These are phyloP conservation scores for Lithohypha guttulata DNA, from an alignment of 2,329 filamentous ascomycete species.

Conservation along the genomic window DNA sequence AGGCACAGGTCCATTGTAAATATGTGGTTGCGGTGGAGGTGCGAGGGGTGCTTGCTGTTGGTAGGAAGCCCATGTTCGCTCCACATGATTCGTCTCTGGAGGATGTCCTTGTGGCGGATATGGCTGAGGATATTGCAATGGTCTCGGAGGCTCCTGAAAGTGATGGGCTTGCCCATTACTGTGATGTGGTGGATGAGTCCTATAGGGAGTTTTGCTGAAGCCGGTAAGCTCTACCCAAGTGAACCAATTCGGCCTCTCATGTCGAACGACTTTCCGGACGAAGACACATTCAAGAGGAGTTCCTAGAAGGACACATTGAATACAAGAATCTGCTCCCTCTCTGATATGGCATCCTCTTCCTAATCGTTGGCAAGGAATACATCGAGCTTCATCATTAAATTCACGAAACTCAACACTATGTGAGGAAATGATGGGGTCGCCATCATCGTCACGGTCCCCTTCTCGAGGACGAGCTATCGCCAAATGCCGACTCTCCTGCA, in stretches of 20 bases:
- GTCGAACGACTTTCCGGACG: constrained; percentile 7
- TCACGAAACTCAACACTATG: constrained; percentile 7
- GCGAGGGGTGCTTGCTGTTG: background rate
- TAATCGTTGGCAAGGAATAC: constrained; percentile 5
- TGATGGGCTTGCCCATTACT: constrained; percentile 1
- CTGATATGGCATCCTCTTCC: constrained; percentile 6
- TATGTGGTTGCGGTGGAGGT: constrained; percentile 1
- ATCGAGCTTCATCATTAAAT: constrained; percentile 8
- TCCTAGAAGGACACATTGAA: constrained; percentile 3
- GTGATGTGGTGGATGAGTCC: constrained; percentile 4
- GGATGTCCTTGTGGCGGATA: constrained; percentile 5
- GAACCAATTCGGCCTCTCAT: constrained; percentile 6
- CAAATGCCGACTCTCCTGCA: constrained; percentile 7
- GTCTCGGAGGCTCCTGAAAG: constrained; percentile 7
- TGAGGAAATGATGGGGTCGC: constrained; percentile 6
- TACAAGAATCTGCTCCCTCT: constrained; percentile 6
- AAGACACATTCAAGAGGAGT: constrained; percentile 7
- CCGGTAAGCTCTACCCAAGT: constrained; percentile 7
- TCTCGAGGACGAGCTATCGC: constrained; percentile 7
- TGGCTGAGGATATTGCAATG: background rate
- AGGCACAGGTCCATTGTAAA: constrained; percentile 6
- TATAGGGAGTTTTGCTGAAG: constrained; percentile 3
- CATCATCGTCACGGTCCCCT: constrained; percentile 7
- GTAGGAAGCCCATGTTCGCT: constrained; percentile 7
- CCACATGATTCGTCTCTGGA: constrained; percentile 7